Conservation (phyloP, 768 basidiomycete species). For the Pulveroboletus sp. region DNA sequence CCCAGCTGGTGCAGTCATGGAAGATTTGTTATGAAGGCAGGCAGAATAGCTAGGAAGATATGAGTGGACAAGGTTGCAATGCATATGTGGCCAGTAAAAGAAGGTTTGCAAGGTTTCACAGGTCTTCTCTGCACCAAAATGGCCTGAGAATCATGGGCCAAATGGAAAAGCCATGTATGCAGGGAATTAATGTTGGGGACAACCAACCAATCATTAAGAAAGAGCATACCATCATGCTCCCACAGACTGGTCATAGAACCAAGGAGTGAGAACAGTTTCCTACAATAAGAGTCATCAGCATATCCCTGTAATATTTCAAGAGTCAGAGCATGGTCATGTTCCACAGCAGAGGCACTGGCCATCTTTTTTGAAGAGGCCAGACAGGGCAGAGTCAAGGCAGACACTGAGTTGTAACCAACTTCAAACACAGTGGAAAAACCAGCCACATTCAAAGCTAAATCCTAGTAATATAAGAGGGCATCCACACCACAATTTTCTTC, state of each 20-base stretch:
- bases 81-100: neutral
- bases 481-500: constrained; percentile 38
- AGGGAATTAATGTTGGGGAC: neutral
- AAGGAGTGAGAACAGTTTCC: neutral
- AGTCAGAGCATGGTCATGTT: neutral
- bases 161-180: neutral
- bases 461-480: constrained; percentile 18
- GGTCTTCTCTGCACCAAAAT: neutral
- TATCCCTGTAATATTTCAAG: neutral
- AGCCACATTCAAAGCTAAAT: neutral
- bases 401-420: too few relatives aligned
- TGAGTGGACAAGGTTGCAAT: neutral
- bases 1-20: neutral
- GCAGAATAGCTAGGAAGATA: neutral
- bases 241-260: neutral
- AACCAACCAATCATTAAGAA: neutral
- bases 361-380: too few relatives aligned
- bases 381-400: neutral
- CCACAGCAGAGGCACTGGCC: neutral
- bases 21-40: neutral
- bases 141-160: neutral
- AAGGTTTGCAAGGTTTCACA: neutral
- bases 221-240: neutral
- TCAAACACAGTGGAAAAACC: too few relatives aligned
- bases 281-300: neutral